phyloP scores from a whole-genome alignment of 2,329 filamentous ascomycete species.

The Chaetomium olivaceum region DNA sequence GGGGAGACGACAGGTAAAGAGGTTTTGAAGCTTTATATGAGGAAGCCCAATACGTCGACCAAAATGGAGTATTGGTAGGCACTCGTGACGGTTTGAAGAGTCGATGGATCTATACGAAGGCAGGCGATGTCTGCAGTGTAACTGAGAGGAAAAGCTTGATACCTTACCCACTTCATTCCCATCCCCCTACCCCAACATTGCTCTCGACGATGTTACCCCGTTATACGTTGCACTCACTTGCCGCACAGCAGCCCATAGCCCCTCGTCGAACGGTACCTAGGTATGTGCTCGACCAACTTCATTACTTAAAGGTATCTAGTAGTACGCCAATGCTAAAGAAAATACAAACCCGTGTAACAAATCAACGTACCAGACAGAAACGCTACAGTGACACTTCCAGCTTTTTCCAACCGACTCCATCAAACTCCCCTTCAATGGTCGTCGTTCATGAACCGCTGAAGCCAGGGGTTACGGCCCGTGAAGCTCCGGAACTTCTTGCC shows the following conservation, averaged over 20 bases:
- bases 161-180: neutral
- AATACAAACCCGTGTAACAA: neutral
- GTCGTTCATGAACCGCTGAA: slow-evolving; percentile 38
- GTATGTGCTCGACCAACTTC: neutral
- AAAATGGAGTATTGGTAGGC: slow-evolving; percentile 12
- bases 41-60: slow-evolving; percentile 7
- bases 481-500: slow-evolving; percentile 48
- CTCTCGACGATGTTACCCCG: neutral
- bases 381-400: neutral
- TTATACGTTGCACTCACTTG: neutral
- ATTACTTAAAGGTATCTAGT: neutral
- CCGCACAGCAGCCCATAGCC: neutral
- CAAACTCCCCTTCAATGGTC: neutral
- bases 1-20: neutral
- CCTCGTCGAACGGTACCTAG: neutral
- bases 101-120: neutral
- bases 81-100: neutral
- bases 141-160: neutral
- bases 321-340: neutral
- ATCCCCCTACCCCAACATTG: neutral
- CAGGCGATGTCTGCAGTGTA: neutral
- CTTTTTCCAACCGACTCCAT: neutral
- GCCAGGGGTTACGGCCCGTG: slow-evolving; percentile 44
- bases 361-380: neutral
- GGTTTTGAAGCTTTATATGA: slow-evolving; percentile 11